Evolutionary conservation across 164 flowering plant genomes (phyloP), one percentile per base, ranked within the genome.

Genomic region (Stephania japonica): DNA sequence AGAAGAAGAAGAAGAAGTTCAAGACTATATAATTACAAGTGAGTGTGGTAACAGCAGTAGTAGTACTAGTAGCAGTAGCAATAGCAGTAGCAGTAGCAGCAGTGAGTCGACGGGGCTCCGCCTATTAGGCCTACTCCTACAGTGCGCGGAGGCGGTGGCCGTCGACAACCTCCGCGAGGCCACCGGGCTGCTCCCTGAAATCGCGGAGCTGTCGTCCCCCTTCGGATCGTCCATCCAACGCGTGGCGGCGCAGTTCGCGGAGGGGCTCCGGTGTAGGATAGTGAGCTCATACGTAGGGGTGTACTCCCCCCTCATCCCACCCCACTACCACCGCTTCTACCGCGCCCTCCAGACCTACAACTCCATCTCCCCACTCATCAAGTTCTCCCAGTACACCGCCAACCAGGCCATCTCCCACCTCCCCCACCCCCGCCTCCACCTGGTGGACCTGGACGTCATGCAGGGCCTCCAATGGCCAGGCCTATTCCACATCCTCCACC

Each of bases 381-480:
- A 93, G 67, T 93, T 93, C 88, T 88, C 97, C 1, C 97, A 93
- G 67, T 93, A 91, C 84, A 93, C 98, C 8, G 89, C 97, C 23
- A 93, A 93, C 67, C 97, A 93, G 71, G 97, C 97, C 18, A 91
- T 93, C 53, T 87, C 84, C 77, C 88, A 89, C 63, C 87, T 87
- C 72, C 90, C 85, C 67, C 86, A 78, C 26, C 91, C 87, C 64
- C 83, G 87, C 11, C 85, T 91, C 77, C 98, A 93, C 79, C 85
- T 93, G 74, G 86, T 93, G 80, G 98, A 91, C 68, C 87, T 93
- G 53, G 98, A 93, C 74, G 85, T 93, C 64, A 93, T 91, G 97
- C 97, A 93, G 75, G 98, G 98, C 16, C 97, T 93, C 65, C 98
- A 93, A 75, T 93, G 98, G 98, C 98, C 98, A 1, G 98, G 96